phyloP scores from a whole-genome alignment of 2,329 filamentous ascomycete genomes.

The Talaromyces verruculosus region DNA sequence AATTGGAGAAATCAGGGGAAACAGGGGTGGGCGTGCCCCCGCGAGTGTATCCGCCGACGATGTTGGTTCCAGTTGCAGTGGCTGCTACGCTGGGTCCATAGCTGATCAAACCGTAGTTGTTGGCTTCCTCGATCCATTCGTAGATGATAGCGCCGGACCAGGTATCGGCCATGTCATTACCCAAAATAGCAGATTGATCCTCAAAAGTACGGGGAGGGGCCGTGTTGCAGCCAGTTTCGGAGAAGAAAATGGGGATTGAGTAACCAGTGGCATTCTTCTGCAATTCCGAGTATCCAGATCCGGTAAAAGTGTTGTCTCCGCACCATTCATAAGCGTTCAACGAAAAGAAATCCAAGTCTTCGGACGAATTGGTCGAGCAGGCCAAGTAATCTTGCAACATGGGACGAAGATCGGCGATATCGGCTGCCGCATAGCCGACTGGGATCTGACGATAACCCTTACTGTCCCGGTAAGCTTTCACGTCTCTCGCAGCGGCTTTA shows the following conservation, averaged over 20 bases:
- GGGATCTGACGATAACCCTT: constrained; percentile 80
- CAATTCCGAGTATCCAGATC: constrained; percentile 69
- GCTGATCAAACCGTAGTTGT: constrained; percentile 76
- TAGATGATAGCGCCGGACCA: constrained; percentile 82
- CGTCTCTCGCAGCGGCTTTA: constrained; percentile 75
- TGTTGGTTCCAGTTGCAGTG: constrained; percentile 52
- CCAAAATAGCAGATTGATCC: constrained; percentile 77
- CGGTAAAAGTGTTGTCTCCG: constrained; percentile 55
- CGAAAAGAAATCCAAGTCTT: constrained; percentile 78
- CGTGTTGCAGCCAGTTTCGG: constrained; percentile 79
- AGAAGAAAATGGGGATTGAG: constrained; percentile 85
- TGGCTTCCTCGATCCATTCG: constrained; percentile 84
- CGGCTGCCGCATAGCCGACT: constrained; percentile 82
- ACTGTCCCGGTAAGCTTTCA: constrained; percentile 75
- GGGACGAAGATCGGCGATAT: constrained; percentile 69
- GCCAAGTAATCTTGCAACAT: constrained; percentile 73
- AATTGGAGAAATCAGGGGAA: constrained; percentile 73
- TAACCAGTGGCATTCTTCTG: constrained; percentile 67
- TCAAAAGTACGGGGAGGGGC: constrained; percentile 45
- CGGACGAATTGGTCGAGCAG: constrained; percentile 66
- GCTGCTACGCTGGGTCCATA: constrained; percentile 60
- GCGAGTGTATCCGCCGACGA: constrained; percentile 66
- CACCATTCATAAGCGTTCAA: constrained; percentile 87
- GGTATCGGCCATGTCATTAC: constrained; percentile 65
- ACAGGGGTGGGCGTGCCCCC: constrained; percentile 72